phyloP scores from a whole-genome alignment of 2,329 filamentous ascomycete genomes.

The Botryotinia calthae region DNA sequence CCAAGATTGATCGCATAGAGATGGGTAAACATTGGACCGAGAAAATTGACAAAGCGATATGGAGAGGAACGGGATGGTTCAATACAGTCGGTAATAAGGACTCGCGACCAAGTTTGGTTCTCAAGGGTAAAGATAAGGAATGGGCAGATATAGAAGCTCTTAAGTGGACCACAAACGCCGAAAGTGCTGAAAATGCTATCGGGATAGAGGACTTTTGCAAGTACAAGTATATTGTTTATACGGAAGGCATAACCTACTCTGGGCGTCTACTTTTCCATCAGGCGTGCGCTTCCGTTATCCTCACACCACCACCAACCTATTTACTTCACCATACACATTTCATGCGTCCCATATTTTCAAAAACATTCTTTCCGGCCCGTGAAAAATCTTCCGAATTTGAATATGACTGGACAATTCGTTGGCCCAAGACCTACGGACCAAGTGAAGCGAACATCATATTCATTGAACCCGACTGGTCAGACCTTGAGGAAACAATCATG shows the following conservation, averaged over 20 bases:
- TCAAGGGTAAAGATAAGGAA: conserved; percentile 34
- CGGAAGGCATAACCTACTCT: conserved; percentile 54
- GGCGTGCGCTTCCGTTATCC: conserved; percentile 48
- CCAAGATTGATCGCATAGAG: conserved; percentile 43
- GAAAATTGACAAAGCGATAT: conserved; percentile 47
- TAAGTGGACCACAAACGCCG: conserved; percentile 28
- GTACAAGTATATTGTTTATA: conserved; percentile 52
- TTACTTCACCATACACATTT: conserved; percentile 52
- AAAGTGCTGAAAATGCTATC: conserved; percentile 47
- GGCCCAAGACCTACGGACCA: conserved; percentile 41
- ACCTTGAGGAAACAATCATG: conserved; percentile 46
- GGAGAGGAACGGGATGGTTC: conserved; percentile 53
- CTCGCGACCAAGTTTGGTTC: conserved; percentile 30
- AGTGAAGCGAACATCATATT: conserved; percentile 50
- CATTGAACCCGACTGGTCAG: conserved; percentile 51
- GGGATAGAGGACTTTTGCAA: conserved; percentile 51
- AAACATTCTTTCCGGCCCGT: conserved; percentile 27
- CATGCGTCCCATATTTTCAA: conserved; percentile 46
- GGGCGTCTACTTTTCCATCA: conserved; percentile 52
- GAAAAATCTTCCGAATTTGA: not conserved
- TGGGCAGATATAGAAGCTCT: conserved; percentile 52
- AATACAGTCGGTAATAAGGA: conserved; percentile 37
- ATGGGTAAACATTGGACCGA: conserved; percentile 28
- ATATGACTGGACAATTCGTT: conserved; percentile 36
- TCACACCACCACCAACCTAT: conserved; percentile 49